Conservation (phyloP, 2,329 filamentous ascomycete species). For the Alternaria gaisen region DNA sequence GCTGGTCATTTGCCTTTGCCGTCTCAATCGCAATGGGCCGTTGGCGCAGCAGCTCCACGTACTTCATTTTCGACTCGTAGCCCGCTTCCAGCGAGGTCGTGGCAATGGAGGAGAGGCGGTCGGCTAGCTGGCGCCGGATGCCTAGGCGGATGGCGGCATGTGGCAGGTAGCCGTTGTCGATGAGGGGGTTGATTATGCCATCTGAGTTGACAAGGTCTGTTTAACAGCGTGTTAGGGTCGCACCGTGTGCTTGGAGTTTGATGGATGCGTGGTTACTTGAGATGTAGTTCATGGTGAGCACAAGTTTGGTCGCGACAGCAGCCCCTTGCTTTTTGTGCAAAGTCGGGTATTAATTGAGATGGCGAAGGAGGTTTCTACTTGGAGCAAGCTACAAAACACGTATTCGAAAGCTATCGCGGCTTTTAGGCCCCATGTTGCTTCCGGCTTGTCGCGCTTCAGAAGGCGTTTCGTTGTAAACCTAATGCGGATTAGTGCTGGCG, state of each 20-base stretch:
- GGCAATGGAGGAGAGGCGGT: slow-evolving; percentile 66
- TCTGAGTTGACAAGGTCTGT: slow-evolving; percentile 40
- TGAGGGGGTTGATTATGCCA: slow-evolving; percentile 52
- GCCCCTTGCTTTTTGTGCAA: too few species aligned
- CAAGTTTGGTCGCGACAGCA: too few species aligned
- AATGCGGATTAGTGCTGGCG: slow-evolving; percentile 26
- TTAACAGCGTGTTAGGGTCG: not conserved
- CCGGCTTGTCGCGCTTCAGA: slow-evolving; percentile 14
- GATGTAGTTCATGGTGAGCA: slow-evolving; percentile 42
- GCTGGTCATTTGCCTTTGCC: slow-evolving; percentile 71
- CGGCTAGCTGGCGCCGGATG: slow-evolving; percentile 71
- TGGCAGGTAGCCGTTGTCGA: slow-evolving; percentile 73
- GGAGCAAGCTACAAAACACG: too few species aligned
- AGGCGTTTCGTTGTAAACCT: slow-evolving; percentile 29
- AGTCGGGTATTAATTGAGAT: too few species aligned
- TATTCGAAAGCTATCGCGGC: slow-evolving; percentile 16
- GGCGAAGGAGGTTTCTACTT: too few species aligned
- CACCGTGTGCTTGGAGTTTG: not conserved
- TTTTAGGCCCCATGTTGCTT: slow-evolving; percentile 29
- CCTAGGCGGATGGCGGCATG: slow-evolving; percentile 69
- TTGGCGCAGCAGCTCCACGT: slow-evolving; percentile 66
- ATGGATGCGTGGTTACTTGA: slow-evolving; percentile 38
- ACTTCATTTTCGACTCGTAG: slow-evolving; percentile 69
- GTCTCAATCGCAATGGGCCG: slow-evolving; percentile 75
- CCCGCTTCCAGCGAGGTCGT: slow-evolving; percentile 62